Percentiles rank a stretch among this genome's conserved stretches.
These are phyloP conservation scores for Schizophyllum commune DNA, from an alignment of 1,284 basidiomycete genomes.

Conservation along the genomic window DNA sequence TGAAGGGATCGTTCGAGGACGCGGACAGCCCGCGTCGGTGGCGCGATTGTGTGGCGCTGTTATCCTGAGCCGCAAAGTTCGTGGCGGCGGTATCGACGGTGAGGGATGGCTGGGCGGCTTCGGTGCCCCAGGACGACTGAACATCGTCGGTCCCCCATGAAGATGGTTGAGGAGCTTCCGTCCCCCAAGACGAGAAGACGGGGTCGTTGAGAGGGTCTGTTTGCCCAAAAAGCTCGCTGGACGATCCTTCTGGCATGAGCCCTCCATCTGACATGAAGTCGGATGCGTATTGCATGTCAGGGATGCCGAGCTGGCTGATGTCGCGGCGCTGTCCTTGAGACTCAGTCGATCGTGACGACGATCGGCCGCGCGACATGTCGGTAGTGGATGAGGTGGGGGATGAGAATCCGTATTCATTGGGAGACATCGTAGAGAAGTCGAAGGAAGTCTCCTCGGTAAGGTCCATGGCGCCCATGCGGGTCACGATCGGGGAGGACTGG, in stretches of 20 bases:
- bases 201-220: too few species aligned
- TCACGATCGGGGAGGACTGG: neutral
- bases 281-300: neutral
- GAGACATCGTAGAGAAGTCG: neutral
- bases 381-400: neutral
- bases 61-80: neutral
- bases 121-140: too few species aligned
- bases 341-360: neutral
- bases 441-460: neutral
- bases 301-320: neutral
- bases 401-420: neutral
- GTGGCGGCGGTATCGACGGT: neutral
- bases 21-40: neutral
- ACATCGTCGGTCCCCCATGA: too few species aligned
- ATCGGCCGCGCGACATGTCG: neutral
- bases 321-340: neutral
- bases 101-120: neutral
- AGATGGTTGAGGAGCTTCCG: too few species aligned
- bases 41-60: neutral
- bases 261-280: too few species aligned
- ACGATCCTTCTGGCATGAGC: too few species aligned
- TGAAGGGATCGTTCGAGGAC: neutral
- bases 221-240: too few species aligned
- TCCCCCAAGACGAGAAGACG: too few species aligned
- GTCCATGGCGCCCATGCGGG: neutral